Evolutionary conservation across 202 grass and related monocot genomes (phyloP).

Genomic region (Musa balbisiana): DNA sequence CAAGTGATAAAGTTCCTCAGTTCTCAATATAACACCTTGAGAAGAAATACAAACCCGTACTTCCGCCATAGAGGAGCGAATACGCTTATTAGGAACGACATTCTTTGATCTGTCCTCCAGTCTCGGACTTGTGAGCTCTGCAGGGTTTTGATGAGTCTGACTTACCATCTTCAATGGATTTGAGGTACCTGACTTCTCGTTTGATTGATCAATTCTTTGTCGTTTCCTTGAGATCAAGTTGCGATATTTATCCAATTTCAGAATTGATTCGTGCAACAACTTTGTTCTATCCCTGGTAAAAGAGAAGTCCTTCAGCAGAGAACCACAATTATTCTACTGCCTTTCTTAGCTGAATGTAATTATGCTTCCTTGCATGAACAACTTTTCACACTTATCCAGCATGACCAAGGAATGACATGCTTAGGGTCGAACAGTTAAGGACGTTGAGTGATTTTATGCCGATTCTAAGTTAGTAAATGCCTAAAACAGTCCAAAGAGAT

Average conservation of each 20-base stretch:
- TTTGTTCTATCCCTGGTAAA: constrained; percentile 43
- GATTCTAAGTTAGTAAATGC: neutral
- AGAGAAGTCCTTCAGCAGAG: constrained; percentile 9
- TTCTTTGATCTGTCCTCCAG: constrained; percentile 53
- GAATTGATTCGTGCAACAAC: constrained; percentile 48
- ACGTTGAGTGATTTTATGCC: neutral
- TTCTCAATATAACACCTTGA: constrained; percentile 1
- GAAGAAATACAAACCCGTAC: constrained; percentile 51
- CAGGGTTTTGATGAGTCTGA: constrained; percentile 31
- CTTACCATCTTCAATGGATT: constrained; percentile 41
- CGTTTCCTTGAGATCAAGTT: constrained; percentile 49
- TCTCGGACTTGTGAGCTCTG: constrained; percentile 37
- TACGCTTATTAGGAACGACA: constrained; percentile 45
- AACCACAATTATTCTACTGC: neutral
- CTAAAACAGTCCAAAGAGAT: neutral
- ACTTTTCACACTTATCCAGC: neutral
- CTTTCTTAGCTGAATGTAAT: neutral
- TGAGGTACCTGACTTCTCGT: constrained; percentile 36
- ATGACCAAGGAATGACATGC: neutral
- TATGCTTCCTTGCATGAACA: neutral
- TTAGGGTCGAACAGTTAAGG: neutral
- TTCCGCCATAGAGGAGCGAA: constrained; percentile 56
- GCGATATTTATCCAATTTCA: constrained; percentile 62
- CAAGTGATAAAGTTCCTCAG: neutral
- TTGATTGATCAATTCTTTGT: constrained; percentile 31